Percentiles rank a stretch among this genome's conserved stretches.
Evolutionary conservation across 2,329 filamentous ascomycete species (phyloP).

Genomic region (Phialocephala subalpina): DNA sequence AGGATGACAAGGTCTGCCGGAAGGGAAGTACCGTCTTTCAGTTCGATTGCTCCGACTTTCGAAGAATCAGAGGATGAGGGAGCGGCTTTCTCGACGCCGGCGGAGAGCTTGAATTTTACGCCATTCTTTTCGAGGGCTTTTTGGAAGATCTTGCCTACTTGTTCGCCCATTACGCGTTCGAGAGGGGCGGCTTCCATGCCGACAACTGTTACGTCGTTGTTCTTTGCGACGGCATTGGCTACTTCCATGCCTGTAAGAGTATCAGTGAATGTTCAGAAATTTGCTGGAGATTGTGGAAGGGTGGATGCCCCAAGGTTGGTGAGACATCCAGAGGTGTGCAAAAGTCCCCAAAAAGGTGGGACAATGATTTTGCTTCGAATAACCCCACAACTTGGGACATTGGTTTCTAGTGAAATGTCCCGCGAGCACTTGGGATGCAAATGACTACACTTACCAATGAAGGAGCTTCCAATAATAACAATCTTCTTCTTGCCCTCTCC

Average conservation of each 20-base stretch:
- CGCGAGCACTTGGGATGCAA: background rate
- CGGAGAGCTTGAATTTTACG: constrained; percentile 86
- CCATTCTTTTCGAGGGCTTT: constrained; percentile 83
- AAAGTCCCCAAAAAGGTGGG: background rate
- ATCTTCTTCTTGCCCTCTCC: constrained; percentile 90
- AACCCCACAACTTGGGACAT: background rate
- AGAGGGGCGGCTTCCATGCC: constrained; percentile 89
- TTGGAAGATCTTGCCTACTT: constrained; percentile 84
- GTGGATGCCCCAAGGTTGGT: background rate
- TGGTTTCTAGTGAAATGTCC: background rate
- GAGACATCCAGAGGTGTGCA: background rate
- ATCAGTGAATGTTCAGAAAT: background rate
- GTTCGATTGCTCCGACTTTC: constrained; percentile 79
- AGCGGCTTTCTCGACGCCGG: constrained; percentile 83
- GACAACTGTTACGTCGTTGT: constrained; percentile 85
- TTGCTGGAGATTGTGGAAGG: background rate
- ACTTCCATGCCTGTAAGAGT: constrained; percentile 76
- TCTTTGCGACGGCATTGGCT: constrained; percentile 81
- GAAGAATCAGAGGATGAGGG: constrained; percentile 71
- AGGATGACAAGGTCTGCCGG: constrained; percentile 91
- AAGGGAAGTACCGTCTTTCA: constrained; percentile 87
- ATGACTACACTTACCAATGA: constrained; percentile 66
- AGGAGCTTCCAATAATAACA: constrained; percentile 89
- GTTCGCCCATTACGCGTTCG: constrained; percentile 82
- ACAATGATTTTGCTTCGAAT: background rate